A percentile compares a stretch with the other conserved stretches of the same genome.
These are phyloP conservation scores for Claviceps spartinae DNA, from an alignment of 2,329 filamentous ascomycete genomes.

Conservation along the genomic window DNA sequence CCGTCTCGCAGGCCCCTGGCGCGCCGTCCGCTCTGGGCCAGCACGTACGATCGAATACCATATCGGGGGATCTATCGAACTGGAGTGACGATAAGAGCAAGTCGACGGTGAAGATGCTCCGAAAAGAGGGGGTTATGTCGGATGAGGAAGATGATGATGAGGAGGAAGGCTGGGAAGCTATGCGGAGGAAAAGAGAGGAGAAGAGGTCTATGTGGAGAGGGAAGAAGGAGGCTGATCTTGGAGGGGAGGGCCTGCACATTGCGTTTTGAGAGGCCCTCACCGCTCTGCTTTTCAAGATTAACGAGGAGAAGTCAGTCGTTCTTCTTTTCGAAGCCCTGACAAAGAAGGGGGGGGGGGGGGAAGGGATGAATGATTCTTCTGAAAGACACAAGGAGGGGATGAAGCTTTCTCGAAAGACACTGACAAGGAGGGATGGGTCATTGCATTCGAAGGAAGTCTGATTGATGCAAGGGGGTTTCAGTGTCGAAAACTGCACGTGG, in stretches of 20 bases:
- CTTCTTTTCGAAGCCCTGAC: background rate
- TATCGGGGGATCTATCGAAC: conserved; percentile 19
- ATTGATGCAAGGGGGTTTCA: too few species aligned
- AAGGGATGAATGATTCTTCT: too few species aligned
- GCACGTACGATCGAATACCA: conserved; percentile 19
- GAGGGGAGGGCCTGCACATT: conserved; percentile 33
- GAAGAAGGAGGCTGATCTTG: conserved; percentile 33
- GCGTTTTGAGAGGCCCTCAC: conserved; percentile 35
- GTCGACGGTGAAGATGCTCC: conserved; percentile 25
- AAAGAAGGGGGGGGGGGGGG: background rate
- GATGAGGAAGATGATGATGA: conserved; percentile 38
- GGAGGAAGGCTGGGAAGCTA: conserved; percentile 55
- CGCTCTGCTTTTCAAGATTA: conserved; percentile 26
- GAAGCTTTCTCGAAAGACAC: too few species aligned
- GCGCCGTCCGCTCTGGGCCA: conserved; percentile 13
- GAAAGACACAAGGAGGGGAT: too few species aligned
- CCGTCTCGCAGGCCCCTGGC: conserved; percentile 55
- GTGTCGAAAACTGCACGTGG: too few species aligned
- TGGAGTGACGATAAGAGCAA: conserved; percentile 20
- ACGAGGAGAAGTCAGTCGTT: background rate
- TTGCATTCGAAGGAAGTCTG: too few species aligned
- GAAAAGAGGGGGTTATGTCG: conserved; percentile 20
- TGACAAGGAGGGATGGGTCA: too few species aligned
- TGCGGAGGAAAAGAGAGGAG: conserved; percentile 56
- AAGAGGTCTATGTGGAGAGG: conserved; percentile 52